These are phyloP conservation scores for Apophysomyces ossiformis DNA, from an alignment of 371 early-diverging fungal species.

Conservation along the genomic window DNA sequence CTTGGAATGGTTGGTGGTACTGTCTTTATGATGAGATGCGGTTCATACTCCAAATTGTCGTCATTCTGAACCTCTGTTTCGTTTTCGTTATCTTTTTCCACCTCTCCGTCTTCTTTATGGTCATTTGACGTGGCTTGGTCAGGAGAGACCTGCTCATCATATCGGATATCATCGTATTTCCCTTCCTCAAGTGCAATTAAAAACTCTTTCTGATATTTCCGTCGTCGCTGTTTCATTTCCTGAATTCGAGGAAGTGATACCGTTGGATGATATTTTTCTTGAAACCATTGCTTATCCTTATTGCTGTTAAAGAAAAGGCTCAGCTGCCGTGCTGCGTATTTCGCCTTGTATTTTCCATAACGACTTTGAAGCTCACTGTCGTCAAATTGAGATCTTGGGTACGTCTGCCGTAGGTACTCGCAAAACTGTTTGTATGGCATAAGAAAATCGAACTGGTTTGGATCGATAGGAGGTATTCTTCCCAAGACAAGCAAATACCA, in stretches of 20 bases:
- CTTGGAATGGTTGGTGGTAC: slow-evolving; percentile 83
- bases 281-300: slow-evolving; percentile 91
- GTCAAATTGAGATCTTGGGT: slow-evolving; percentile 60
- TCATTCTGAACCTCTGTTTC: slow-evolving; percentile 17
- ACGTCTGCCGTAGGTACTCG: slow-evolving; percentile 65
- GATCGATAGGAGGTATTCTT: slow-evolving; percentile 60
- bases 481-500: not conserved
- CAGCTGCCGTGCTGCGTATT: slow-evolving; percentile 68
- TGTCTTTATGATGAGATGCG: slow-evolving; percentile 78
- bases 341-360: slow-evolving; percentile 83
- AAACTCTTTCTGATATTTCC: slow-evolving; percentile 63
- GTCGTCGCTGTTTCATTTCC: slow-evolving; percentile 59
- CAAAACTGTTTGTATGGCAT: slow-evolving; percentile 81
- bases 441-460: slow-evolving; percentile 76
- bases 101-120: slow-evolving; percentile 30
- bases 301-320: slow-evolving; percentile 77
- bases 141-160: slow-evolving; percentile 48
- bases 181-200: slow-evolving; percentile 68
- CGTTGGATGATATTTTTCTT: slow-evolving; percentile 88
- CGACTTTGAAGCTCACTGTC: slow-evolving; percentile 82
- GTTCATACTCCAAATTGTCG: slow-evolving; percentile 37
- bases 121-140: not conserved
- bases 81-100: slow-evolving; percentile 44
- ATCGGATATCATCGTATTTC: slow-evolving; percentile 72
- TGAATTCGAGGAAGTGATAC: slow-evolving; percentile 58